A percentile compares a stretch with the other conserved stretches of the same genome.
Evolutionary conservation across 805 yeast genomes (phyloP).

Genomic region (Candida easanensis): DNA sequence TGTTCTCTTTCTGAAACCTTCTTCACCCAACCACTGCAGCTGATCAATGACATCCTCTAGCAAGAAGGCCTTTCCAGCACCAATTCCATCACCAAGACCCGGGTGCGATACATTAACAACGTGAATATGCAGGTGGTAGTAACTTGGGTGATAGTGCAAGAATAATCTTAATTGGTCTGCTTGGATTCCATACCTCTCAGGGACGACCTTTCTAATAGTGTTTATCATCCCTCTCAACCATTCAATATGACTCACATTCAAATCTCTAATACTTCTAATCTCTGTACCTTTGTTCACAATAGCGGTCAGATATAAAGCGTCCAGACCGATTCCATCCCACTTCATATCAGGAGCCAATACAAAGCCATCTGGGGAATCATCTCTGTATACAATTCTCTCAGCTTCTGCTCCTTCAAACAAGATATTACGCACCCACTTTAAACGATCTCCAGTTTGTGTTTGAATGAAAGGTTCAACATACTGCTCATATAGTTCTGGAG

Average conservation of each 20-base stretch:
- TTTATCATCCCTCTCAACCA: conserved; percentile 50
- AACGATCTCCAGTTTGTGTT: conserved; percentile 70
- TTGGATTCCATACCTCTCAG: conserved; percentile 42
- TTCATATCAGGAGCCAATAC: conserved; percentile 91
- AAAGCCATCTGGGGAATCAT: conserved; percentile 47
- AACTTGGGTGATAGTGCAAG: conserved; percentile 93
- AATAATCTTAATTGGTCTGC: conserved; percentile 67
- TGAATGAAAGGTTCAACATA: conserved; percentile 74
- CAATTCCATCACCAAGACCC: conserved; percentile 65
- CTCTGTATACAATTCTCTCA: conserved; percentile 68
- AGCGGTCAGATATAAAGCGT: conserved; percentile 72
- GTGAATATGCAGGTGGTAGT: conserved; percentile 93
- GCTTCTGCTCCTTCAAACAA: conserved; percentile 79
- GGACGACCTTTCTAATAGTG: conserved; percentile 47
- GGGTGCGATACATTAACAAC: conserved; percentile 72
- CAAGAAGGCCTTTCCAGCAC: conserved; percentile 77
- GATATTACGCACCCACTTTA: conserved; percentile 90
- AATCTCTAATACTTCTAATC: conserved; percentile 72
- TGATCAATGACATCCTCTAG: conserved; percentile 81
- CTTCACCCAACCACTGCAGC: conserved; percentile 47
- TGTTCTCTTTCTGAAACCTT: conserved; percentile 57
- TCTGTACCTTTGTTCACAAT: conserved; percentile 63
- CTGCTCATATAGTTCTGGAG: conserved; percentile 67
- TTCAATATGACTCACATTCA: conserved; percentile 53
- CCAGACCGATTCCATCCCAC: conserved; percentile 80